A percentile compares a stretch with the other conserved stretches of the same genome.
phyloP scores from a whole-genome alignment of 176 grass and related monocot species.

The Olyra latifolia region DNA sequence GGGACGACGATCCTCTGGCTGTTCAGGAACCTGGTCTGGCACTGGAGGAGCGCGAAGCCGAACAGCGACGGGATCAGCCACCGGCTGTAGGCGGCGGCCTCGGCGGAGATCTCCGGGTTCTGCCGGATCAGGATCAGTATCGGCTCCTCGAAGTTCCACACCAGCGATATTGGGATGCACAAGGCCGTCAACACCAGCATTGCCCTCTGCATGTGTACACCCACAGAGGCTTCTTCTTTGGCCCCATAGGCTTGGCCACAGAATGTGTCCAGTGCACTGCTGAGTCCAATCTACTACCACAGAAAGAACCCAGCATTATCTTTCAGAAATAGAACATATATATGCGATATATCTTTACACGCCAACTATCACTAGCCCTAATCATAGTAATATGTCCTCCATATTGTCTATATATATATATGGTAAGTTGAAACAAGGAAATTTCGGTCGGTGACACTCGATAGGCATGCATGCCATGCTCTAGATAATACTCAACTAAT shows the following conservation, averaged over 20 bases:
- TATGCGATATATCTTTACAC: too few relatives aligned
- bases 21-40: constrained; percentile 60
- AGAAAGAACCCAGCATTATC: neutral
- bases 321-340: neutral
- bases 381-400: too few relatives aligned
- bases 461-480: too few relatives aligned
- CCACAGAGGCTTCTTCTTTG: constrained; percentile 47
- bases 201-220: constrained; percentile 58
- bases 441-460: too few relatives aligned
- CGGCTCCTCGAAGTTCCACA: constrained; percentile 44
- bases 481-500: too few relatives aligned
- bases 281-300: constrained; percentile 52
- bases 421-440: too few relatives aligned
- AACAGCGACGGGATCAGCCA: constrained; percentile 65
- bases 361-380: too few relatives aligned
- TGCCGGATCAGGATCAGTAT: constrained; percentile 50
- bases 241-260: constrained; percentile 64
- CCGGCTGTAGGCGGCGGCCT: constrained; percentile 47
- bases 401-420: too few relatives aligned
- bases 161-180: constrained; percentile 43
- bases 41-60: constrained; percentile 57
- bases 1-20: constrained; percentile 56
- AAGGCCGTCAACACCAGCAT: constrained; percentile 34
- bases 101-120: constrained; percentile 57
- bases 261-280: constrained; percentile 54